phyloP scores from a whole-genome alignment of 345 rosid species.

The Eucalyptus cloeziana region DNA sequence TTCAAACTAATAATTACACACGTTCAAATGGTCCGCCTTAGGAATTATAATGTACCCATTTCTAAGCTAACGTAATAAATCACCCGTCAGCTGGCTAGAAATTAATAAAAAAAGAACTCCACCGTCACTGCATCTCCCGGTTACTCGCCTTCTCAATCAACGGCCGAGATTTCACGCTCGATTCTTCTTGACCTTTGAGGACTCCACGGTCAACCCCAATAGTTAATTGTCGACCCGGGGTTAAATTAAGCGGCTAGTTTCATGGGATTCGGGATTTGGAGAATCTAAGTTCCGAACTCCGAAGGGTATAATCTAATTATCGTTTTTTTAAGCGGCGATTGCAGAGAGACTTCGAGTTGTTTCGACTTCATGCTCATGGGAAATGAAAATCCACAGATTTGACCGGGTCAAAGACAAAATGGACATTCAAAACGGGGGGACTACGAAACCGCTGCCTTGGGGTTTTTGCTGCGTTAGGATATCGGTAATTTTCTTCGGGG shows the following conservation, averaged over 20 bases:
- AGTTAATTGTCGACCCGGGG: background rate
- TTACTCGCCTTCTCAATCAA: background rate
- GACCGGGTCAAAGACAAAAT: background rate
- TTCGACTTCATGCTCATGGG: background rate
- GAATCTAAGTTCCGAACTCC: background rate
- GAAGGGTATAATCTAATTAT: background rate
- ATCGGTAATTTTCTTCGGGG: background rate
- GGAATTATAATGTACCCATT: background rate
- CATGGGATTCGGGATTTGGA: background rate
- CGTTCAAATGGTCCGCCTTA: background rate
- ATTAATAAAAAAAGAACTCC: background rate
- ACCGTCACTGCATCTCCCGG: background rate
- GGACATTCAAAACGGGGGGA: background rate
- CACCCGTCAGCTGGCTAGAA: background rate
- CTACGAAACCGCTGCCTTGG: background rate
- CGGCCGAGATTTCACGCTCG: background rate
- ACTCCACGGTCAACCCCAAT: background rate
- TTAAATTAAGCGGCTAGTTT: background rate
- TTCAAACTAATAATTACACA: background rate
- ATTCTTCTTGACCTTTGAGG: background rate
- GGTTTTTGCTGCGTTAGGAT: background rate
- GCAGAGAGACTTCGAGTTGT: background rate
- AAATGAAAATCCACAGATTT: background rate
- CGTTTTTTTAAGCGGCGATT: background rate
- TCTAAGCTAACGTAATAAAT: background rate